Base-by-base conservation (phyloP, 129 eudicot species). In the Pittosporum tobira region DNA sequence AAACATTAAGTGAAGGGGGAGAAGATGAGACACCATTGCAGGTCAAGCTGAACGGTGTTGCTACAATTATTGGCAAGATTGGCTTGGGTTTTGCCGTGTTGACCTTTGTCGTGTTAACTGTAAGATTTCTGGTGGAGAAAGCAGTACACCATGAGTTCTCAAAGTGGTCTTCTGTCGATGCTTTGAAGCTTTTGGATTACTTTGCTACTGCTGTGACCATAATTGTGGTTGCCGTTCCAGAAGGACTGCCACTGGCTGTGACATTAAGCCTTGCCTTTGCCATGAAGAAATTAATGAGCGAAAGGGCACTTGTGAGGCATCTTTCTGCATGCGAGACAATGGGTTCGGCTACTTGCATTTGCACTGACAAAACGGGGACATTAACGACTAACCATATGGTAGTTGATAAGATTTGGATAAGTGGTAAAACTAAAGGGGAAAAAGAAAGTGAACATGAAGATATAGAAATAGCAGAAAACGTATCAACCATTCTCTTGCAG, bases 311-410 rank as follows among this genome's bases (percentile, higher is more conserved):
- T 27, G 97, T 89, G 24, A 82, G 94, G 48, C 95, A 85, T 77
- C 79, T 82, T 19, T 82, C 97, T 27, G 94, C 94, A 43, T 88
- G 96, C 69, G 96, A 88, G 70, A 88, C 94, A 36, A 88, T 84
- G 96, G 94, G 94, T 42, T 84, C 96, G 40, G 83, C 88, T 10
- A 84, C 75, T 59, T 58, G 75, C 67, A 88, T 88, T 28, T 88
- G 96, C 75, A 81, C 94, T 0, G 96, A 88, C 59, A 88, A 84
- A 73, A 88, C 96, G 10, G 96, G 94, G 9, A 88, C 96, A 19
- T 59, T 88, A 45, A 88, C 96, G 27, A 88, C 96, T 21, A 88
- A 89, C 62, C 97, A 78, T 59, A 89, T 89, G 97, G 80, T 82
- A 27, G 87, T 89, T 6, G 72, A 56, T 62, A 89, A 80, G 75